Evolutionary conservation across 176 grass and related monocot species (phyloP).

Genomic region (Pontederia crassipes): DNA sequence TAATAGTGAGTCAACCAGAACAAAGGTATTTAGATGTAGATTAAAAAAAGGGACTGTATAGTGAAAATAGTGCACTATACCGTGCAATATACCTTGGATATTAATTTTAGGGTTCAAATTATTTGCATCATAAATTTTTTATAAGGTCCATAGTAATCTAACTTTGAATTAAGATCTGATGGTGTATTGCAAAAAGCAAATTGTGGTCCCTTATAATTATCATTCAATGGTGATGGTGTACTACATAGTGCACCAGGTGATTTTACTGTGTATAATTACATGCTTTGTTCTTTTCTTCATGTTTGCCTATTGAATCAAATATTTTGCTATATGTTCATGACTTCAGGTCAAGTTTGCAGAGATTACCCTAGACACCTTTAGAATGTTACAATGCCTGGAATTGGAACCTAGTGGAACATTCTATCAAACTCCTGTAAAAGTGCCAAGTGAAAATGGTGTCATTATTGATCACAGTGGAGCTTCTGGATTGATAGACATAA

Average conservation of each 20-base stretch:
- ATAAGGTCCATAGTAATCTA: too few species aligned
- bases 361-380: conserved; percentile 81
- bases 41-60: too few species aligned
- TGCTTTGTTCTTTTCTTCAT: not conserved
- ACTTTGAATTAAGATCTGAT: too few species aligned
- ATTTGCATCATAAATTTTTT: too few species aligned
- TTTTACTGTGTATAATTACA: not conserved
- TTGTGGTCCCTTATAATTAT: too few species aligned
- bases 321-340: conserved; percentile 5
- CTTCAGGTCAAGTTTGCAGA: conserved; percentile 91
- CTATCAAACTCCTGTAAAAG: conserved; percentile 57
- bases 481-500: conserved; percentile 91
- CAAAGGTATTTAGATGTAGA: not conserved
- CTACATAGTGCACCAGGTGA: not conserved
- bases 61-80: too few species aligned
- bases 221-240: too few species aligned
- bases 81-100: too few species aligned
- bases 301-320: not conserved
- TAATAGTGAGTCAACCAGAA: not conserved
- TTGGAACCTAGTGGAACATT: conserved; percentile 77
- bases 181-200: too few species aligned
- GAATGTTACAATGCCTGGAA: conserved; percentile 94
- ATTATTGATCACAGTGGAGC: conserved; percentile 61
- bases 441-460: conserved; percentile 78
- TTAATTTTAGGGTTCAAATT: too few species aligned